Evolutionary conservation across 208 protist genomes (phyloP).

Genomic region (Crithidia bombi): DNA sequence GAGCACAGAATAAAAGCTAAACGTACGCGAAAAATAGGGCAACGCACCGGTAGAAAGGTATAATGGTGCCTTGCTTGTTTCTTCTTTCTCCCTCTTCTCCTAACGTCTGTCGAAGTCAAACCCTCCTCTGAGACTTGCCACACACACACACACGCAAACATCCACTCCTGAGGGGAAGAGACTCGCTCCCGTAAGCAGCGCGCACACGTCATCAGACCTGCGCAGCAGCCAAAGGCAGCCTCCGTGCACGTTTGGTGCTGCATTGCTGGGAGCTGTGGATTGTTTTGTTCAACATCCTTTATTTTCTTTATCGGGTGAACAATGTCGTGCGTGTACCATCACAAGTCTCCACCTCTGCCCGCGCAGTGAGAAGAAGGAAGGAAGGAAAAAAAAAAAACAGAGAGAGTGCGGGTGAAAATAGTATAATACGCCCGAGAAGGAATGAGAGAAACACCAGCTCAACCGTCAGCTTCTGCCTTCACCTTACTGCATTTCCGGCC

Average conservation of each 20-base stretch:
- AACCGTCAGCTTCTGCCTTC: not conserved
- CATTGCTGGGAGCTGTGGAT: not conserved
- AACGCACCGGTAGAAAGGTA: no score
- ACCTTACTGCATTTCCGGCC: slow-evolving; percentile 84
- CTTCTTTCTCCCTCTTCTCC: slow-evolving; percentile 1
- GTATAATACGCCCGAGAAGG: no score
- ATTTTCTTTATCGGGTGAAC: no score
- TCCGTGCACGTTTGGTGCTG: not conserved
- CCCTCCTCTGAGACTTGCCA: not conserved
- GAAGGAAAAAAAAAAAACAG: slow-evolving; percentile 15
- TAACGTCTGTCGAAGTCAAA: not conserved
- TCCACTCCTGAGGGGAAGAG: no score
- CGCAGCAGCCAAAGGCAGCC: not conserved
- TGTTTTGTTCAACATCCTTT: no score
- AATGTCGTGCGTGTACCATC: not conserved
- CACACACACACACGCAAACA: no score
- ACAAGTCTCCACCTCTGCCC: not conserved
- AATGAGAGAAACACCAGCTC: slow-evolving; percentile 6
- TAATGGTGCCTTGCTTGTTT: no score
- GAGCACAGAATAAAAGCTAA: not conserved
- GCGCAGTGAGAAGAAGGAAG: not conserved
- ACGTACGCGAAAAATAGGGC: no score
- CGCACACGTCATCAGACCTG: not conserved
- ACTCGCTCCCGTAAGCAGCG: slow-evolving; percentile 3
- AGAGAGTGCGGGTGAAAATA: no score